Base-by-base conservation (phyloP, 352 stramenopile species). In the Pythium dissimile region DNA sequence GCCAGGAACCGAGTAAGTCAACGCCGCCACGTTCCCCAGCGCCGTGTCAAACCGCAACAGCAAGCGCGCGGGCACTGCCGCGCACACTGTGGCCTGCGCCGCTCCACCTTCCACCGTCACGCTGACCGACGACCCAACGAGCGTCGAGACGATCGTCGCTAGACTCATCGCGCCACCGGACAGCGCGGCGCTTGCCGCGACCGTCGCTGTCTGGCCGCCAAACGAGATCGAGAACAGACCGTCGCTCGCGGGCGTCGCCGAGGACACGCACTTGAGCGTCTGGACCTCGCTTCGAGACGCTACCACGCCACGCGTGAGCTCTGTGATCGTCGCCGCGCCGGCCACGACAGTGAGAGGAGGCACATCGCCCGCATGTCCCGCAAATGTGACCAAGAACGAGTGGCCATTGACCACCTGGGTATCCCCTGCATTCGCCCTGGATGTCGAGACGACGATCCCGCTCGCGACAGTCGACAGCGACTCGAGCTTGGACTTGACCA, bases 391-490 rank as follows among this genome's bases (percentile, higher is more conserved):
- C 4, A 88, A 27, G 32, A 94, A 92, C 2, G 73, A 53, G 32
- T 74, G 55, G 15, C 44, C 62, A 16, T 73, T 24, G 1, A 63
- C 43, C 15, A 73, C 75, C 13, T 60, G 59, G 2, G 50, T 66
- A 27, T 86, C 75, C 0, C 15, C 44, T 0, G 67, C 32, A 24
- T 68, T 73, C 1, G 66, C 41, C 11, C 64, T 54, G 6, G 86
- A 79, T 0, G 84, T 54, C 1, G 75, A 72, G 3, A 97, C 86
- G 2, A 43, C 66, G 27, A 98, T 80, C 16, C 88, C 89, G 52
- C 72, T 59, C 5, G 83, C 69, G 42, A 98, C 84, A 12, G 90
- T 97, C 26, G 80, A 77, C 0, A 98, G 70, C 23, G 59, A 54
- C 65, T 96, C 79, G 2, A 98, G 77, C 15, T 72, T 75, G 3